Evolutionary conservation across 257 asterid species (phyloP), one percentile per base, ranked within the genome.

Genomic region (Datura wrightii): DNA sequence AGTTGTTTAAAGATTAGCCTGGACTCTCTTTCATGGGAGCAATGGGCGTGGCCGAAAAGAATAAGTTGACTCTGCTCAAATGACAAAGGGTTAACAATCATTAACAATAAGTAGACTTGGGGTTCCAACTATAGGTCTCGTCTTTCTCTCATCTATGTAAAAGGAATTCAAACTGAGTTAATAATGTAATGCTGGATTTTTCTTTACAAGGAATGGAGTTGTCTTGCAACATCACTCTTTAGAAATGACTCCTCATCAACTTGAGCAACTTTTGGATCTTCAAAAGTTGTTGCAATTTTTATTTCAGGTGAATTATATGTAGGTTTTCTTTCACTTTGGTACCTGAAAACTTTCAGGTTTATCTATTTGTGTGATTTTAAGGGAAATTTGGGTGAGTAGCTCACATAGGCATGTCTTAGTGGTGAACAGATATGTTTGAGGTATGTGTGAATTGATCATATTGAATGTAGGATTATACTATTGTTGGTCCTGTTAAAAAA

Each of bases 171-270:
- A 69, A 16, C 78, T 2, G 8, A 41, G 79, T 70, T 41, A 41
- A 8, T 48, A 41, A 44, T 8, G 79, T 70, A 18, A 70, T 16
- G 79, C 79, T 70, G 15, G 54, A 70, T 2, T 10, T 36, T 70
- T 18, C 53, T 70, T 70, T 70, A 41, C 54, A 41, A 70, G 15
- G 53, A 70, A 41, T n/a, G 54, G 15, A 70, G 55, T 71, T 42
- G 15, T 42, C 79, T 42, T 71, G 79, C 55, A 42, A 71, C 55
- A 71, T 71, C 79, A 71, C 79, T 42, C 55, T 71, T 71, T 18
- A 42, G 55, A 71, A 70, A 9, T 42, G 79, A 8, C 8, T 71
- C 50, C 13, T 41, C 15, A 42, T 69, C 46, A 69, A 42, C 79
- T 16, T 71, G 18, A 18, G 79, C 36, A 71, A 9, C 79, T 71